Evolutionary conservation across 1,284 basidiomycete genomes (phyloP).

Genomic region (Inonotus hispidus): DNA sequence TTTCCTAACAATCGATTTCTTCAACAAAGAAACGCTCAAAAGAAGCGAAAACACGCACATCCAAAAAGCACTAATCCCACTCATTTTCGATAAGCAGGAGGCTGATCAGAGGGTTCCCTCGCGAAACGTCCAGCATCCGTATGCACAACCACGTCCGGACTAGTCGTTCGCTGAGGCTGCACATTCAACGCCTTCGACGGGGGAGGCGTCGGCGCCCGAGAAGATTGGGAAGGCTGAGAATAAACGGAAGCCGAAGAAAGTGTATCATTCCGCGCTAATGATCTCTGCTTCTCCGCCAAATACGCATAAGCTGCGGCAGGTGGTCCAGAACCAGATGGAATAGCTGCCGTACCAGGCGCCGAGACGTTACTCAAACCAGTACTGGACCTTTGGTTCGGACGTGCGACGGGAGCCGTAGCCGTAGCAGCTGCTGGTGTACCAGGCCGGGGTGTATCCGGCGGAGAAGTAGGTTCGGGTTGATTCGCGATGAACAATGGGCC

Average conservation of each 20-base stretch:
- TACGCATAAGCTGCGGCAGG: not conserved
- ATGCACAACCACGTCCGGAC: constrained; percentile 11
- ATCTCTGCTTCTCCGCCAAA: not conserved
- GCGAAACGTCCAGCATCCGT: constrained; percentile 12
- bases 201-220: not conserved
- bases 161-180: not conserved
- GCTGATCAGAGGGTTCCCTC: not conserved
- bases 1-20: not conserved
- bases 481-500: constrained; percentile 13
- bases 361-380: not conserved
- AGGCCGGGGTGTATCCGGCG: not conserved
- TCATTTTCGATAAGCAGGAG: constrained; percentile 9
- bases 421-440: not conserved
- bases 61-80: not conserved
- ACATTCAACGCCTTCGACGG: not conserved
- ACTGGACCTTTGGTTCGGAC: not conserved
- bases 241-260: constrained; percentile 11
- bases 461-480: constrained; percentile 4
- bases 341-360: not conserved
- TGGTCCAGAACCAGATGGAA: not conserved
- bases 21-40: not conserved
- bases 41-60: not conserved
- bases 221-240: constrained; percentile 15
- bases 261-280: constrained; percentile 3
- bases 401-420: not conserved